Evolutionary conservation across 345 rosid genomes (phyloP).

Genomic region (Citrus maxima): DNA sequence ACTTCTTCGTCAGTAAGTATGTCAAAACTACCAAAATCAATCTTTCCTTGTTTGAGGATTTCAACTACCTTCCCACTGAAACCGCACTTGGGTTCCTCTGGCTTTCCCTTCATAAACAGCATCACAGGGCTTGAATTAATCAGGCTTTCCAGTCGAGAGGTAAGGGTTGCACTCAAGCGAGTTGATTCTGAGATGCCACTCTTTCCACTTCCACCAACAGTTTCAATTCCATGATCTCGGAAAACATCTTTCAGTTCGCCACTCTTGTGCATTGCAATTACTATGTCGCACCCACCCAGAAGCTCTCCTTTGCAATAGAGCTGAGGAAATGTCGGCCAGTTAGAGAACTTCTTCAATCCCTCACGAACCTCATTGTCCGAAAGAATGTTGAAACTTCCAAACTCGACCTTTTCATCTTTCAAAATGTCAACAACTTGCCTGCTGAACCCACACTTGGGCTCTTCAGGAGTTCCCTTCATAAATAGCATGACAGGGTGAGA

Average conservation of each 20-base stretch:
- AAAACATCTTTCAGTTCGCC: constrained; percentile 83
- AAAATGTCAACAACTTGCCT: constrained; percentile 64
- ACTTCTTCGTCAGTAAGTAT: constrained; percentile 77
- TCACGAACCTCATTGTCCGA: constrained; percentile 77
- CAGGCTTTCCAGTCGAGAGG: constrained; percentile 58
- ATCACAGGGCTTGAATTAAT: constrained; percentile 67
- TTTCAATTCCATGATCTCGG: constrained; percentile 56
- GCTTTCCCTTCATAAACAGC: constrained; percentile 94
- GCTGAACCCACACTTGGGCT: constrained; percentile 92
- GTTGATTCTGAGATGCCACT: constrained; percentile 48
- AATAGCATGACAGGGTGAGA: constrained; percentile 86
- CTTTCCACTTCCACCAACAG: constrained; percentile 35
- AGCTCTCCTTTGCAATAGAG: constrained; percentile 93
- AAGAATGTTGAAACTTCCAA: constrained; percentile 80
- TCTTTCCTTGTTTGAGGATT: constrained; percentile 71
- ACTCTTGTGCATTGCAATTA: constrained; percentile 80
- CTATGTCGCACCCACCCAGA: constrained; percentile 93
- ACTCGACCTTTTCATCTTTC: constrained; percentile 73
- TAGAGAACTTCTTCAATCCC: constrained; percentile 89
- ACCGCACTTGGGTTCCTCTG: constrained; percentile 86
- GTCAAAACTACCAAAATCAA: constrained; percentile 74
- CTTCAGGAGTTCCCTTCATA: constrained; percentile 90
- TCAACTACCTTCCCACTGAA: constrained; percentile 89
- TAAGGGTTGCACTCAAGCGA: constrained; percentile 55
- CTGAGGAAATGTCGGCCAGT: constrained; percentile 99